Conservation (phyloP, 257 asterid species). For the Nicotiana tabacum region DNA sequence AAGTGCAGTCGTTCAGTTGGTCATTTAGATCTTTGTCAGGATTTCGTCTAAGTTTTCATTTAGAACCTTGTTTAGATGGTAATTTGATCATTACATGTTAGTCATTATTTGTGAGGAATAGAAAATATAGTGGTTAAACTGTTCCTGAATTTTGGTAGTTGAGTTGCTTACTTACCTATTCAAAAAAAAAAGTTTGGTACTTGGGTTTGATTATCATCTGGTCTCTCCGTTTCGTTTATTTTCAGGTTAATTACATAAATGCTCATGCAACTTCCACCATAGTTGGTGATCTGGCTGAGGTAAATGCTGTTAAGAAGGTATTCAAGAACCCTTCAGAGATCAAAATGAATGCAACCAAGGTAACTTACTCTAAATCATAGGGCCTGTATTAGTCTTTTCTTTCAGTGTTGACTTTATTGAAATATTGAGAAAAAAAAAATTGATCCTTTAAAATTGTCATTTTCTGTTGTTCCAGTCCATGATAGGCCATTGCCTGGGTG, state of each 20-base stretch:
- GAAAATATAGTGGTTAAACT: background rate
- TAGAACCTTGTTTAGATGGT: background rate
- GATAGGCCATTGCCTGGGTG: constrained; percentile 97
- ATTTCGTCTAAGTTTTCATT: background rate
- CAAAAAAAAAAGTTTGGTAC: no score
- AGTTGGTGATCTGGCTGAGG: constrained; percentile 92
- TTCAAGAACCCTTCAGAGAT: constrained; percentile 71
- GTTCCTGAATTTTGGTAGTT: background rate
- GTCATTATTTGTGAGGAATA: background rate
- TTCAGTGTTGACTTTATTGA: background rate
- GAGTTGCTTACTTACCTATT: no score
- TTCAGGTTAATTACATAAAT: constrained; percentile 89
- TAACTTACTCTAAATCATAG: constrained; percentile 9
- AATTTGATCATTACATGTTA: background rate
- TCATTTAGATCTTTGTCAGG: background rate
- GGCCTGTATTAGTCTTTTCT: background rate
- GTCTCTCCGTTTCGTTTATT: constrained; percentile 4
- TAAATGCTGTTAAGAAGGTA: constrained; percentile 87
- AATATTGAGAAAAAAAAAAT: background rate
- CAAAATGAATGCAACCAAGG: constrained; percentile 92
- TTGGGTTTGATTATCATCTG: background rate
- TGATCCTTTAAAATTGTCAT: constrained; percentile 3
- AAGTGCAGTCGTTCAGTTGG: background rate
- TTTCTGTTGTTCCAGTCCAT: constrained; percentile 52
- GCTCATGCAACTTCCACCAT: constrained; percentile 94